Conservation (phyloP, 1,284 basidiomycete species). For the Rhodotorula mucilaginosa region DNA sequence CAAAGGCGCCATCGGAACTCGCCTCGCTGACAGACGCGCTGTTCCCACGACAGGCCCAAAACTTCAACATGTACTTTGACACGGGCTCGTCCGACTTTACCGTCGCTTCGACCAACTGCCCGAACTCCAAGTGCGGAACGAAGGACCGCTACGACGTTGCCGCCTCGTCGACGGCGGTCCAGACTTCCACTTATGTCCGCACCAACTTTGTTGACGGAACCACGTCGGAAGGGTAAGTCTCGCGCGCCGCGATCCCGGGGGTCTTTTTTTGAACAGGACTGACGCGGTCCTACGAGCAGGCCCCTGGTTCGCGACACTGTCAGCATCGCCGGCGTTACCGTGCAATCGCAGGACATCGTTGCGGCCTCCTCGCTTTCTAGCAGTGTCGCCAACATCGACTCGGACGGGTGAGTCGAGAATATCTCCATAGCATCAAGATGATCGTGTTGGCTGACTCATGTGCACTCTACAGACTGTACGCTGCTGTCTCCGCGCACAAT, state of each 20-base stretch:
- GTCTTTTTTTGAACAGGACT: background rate
- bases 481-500: background rate
- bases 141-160: conserved; percentile 31
- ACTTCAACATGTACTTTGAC: conserved; percentile 49
- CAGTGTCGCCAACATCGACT: conserved; percentile 13
- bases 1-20: background rate
- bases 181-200: conserved; percentile 11
- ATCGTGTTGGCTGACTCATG: background rate
- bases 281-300: background rate
- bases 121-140: conserved; percentile 16
- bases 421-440: background rate
- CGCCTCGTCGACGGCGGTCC: conserved; percentile 4
- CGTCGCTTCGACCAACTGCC: conserved; percentile 40
- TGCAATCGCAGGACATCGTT: conserved; percentile 18
- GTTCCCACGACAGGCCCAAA: conserved; percentile 43
- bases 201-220: conserved; percentile 35
- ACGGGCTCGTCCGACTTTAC: conserved; percentile 50
- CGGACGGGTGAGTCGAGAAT: conserved; percentile 18
- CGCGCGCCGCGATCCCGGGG: too few relatives aligned
- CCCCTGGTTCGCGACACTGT: conserved; percentile 22
- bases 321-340: conserved; percentile 8
- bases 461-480: conserved; percentile 11
- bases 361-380: conserved; percentile 24
- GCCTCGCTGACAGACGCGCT: conserved; percentile 36
- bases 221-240: conserved; percentile 18